Conservation (phyloP, 768 basidiomycete species). For the Lentinula sp. region DNA sequence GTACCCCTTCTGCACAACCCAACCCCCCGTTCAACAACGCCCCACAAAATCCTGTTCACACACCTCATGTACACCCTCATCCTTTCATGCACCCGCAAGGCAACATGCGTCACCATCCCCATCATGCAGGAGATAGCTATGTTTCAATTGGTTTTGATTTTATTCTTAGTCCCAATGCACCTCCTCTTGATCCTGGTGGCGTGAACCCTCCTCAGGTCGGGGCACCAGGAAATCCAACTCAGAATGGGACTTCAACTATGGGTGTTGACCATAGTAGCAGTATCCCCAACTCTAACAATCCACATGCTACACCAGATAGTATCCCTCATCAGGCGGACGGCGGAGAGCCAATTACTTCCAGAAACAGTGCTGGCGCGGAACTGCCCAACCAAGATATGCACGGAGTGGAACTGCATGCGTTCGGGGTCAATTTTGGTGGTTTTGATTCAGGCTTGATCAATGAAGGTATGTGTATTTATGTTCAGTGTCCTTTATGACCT, state of each 20-base stretch:
- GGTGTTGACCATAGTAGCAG: background rate
- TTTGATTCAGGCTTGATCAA: background rate
- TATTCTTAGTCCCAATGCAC: background rate
- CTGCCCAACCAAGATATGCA: background rate
- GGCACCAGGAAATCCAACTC: background rate
- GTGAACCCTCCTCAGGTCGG: background rate
- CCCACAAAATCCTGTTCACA: background rate
- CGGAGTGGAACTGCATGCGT: background rate
- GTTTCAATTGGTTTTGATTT: conserved; percentile 3
- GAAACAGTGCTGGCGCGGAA: background rate
- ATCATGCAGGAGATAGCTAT: background rate
- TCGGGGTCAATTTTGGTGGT: background rate
- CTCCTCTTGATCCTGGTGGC: background rate
- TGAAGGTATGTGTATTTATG: background rate
- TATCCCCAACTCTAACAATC: background rate
- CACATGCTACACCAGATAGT: background rate
- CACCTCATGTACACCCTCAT: background rate
- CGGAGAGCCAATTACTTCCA: background rate
- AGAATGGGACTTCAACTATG: background rate
- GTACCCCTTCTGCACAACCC: background rate
- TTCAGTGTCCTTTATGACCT: background rate
- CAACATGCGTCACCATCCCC: background rate
- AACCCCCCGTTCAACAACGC: background rate
- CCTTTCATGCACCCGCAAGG: background rate
- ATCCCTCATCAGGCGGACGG: background rate